phyloP scores from a whole-genome alignment of 208 protist genomes.

The Crithidia bombi region DNA sequence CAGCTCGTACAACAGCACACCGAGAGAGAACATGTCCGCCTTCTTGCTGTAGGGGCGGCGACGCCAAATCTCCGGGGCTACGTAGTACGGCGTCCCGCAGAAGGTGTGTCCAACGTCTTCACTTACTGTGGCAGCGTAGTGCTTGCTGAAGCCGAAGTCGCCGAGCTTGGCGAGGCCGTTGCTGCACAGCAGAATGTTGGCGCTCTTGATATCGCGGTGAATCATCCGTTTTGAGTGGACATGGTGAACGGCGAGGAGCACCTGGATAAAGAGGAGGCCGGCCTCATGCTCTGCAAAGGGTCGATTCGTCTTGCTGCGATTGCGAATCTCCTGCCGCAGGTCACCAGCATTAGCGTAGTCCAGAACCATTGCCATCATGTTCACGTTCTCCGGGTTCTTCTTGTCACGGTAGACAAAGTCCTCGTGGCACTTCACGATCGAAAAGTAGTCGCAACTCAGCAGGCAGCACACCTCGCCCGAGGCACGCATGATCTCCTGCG shows the following conservation, averaged over 20 bases:
- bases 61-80: conserved; percentile 93
- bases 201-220: conserved; percentile 89
- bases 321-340: conserved; percentile 67
- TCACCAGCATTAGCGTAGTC: conserved; percentile 90
- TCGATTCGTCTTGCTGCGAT: conserved; percentile 54
- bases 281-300: conserved; percentile 76
- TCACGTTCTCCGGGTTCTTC: conserved; percentile 49
- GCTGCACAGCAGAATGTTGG: conserved; percentile 82
- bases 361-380: conserved; percentile 79
- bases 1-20: conserved; percentile 88
- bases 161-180: conserved; percentile 85
- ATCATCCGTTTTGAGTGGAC: conserved; percentile 86
- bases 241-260: conserved; percentile 81
- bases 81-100: conserved; percentile 91
- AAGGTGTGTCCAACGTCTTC: conserved; percentile 67
- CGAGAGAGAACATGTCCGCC: conserved; percentile 92
- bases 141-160: conserved; percentile 87
- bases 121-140: conserved; percentile 51
- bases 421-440: conserved; percentile 84
- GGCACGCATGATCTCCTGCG: conserved; percentile 75
- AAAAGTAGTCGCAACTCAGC: conserved; percentile 76
- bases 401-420: conserved; percentile 63
- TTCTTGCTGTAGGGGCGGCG: conserved; percentile 94
- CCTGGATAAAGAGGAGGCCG: conserved; percentile 71
- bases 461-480: conserved; percentile 74